Evolutionary conservation across 345 rosid species (phyloP), one percentile per base, ranked within the genome.

Genomic region (Eucalyptus sideroxylon): DNA sequence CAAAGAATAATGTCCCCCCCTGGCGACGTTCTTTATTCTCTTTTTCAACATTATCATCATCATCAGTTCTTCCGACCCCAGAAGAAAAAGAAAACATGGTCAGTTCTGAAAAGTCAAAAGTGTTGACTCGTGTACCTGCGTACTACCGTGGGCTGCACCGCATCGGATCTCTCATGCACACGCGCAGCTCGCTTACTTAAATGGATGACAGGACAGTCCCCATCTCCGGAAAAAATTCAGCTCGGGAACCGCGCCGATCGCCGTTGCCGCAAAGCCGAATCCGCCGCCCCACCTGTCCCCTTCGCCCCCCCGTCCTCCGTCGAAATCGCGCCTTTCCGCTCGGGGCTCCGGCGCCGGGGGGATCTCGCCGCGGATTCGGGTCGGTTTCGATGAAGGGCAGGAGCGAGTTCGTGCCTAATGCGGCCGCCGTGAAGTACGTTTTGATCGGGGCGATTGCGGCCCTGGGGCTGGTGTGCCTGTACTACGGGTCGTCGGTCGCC

Each of bases 381-480:
- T 44, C 87, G 30, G 77, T 44, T 31, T 56, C 19, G 72, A 96
- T 94, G 97, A 97, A 94, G 93, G 95, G 91, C 88, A 96, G 91
- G 92, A 87, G 87, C 87, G 96, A 94, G 67, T 92, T 90, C 91
- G 89, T 93, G 87, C 87, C 96, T 65, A 95, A 94, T 92, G 95
- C 94, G 13, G 53, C 5, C 19, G 90, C 50, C 24, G 40, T 95
- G 44, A 94, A 95, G 59, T 95, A 94, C 90, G 87, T 90, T 56
- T 94, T 98, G 19, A 88, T 97, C 83, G 96, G 93, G 9, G 86
- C 96, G 88, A 95, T 97, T 88, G 91, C 89, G 42, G 50, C 94
- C 83, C 96, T 97, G 69, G 98, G 96, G 83, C 89, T 97, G 92
- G 86, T 93, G 88, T 95, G 99, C 89, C 88, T 97, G 91, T 97